A percentile compares a stretch with the other conserved stretches of the same genome.
phyloP scores from a whole-genome alignment of 2,329 filamentous ascomycete species.

The Grosmannia penicillata region DNA sequence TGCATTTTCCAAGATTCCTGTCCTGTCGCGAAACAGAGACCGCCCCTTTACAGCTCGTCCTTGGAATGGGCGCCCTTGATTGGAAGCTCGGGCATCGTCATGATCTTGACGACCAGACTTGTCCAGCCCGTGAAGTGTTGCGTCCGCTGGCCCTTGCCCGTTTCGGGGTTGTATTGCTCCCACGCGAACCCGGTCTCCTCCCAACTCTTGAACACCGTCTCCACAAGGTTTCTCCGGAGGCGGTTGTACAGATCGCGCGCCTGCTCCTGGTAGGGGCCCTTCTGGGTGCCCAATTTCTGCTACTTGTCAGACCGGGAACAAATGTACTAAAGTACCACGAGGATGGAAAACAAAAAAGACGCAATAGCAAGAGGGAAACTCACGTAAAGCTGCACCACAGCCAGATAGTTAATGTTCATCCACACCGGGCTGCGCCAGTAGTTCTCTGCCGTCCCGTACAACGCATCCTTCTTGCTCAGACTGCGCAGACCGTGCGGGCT shows the following conservation, averaged over 20 bases:
- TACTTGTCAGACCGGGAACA: conserved; percentile 1
- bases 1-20: too few species aligned
- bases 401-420: conserved; percentile 93
- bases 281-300: conserved; percentile 48
- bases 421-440: conserved; percentile 94
- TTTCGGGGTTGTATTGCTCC: conserved; percentile 96
- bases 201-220: conserved; percentile 83
- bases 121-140: conserved; percentile 99
- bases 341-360: neutral
- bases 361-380: conserved; percentile 23
- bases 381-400: conserved; percentile 63
- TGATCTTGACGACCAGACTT: conserved; percentile 93
- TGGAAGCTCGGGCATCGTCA: conserved; percentile 70
- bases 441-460: conserved; percentile 86
- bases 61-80: conserved; percentile 15
- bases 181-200: conserved; percentile 87
- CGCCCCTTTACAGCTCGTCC: conserved; percentile 35
- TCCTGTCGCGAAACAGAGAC: too few species aligned
- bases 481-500: conserved; percentile 79
- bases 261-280: conserved; percentile 51
- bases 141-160: conserved; percentile 81
- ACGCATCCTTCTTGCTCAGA: conserved; percentile 65
- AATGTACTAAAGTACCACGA: conserved; percentile 2
- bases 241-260: conserved; percentile 61
- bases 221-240: conserved; percentile 70